Evolutionary conservation across 371 early-diverging fungal species (phyloP), one percentile per base, ranked within the genome.

Genomic region (Mucor irregularis): DNA sequence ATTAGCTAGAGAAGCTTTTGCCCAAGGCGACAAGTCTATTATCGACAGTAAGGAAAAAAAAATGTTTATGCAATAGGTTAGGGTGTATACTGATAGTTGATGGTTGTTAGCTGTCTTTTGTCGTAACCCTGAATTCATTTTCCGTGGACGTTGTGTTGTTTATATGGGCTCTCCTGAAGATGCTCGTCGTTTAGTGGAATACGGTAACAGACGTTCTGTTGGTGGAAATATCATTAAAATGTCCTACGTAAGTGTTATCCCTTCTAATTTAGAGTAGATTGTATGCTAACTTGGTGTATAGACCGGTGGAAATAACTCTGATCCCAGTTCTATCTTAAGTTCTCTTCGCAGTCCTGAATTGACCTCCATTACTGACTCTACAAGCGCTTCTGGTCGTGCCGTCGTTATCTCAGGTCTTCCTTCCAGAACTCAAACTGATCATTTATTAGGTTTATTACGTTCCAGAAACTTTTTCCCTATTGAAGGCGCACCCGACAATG

Each of bases 41-140:
- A 25, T 57, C 28, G 57, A 54, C 17, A 31, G 68, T 58, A 53
- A 53, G 53, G 8, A 14, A 11, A 11, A 13, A 1, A 26, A 5
- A 5, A 10, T 31, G 11, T 55, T 38, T 39, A 22, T 4, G n/a
- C n/a, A n/a, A n/a, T n/a, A n/a, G n/a, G n/a, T n/a, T n/a, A n/a
- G 33, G 16, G n/a, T 38, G 28, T 21, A 25, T 4, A 47, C 33
- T 47, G 33, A 47, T 28, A 6, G n/a, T n/a, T n/a, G n/a, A n/a
- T n/a, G n/a, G n/a, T n/a, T n/a, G n/a, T n/a, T 60, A 78, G 78
- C 71, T 21, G 52, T 73, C 16, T 74, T 78, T 52, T 53, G 61
- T 39, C 73, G 78, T 25, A 66, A 33, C n/a, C 45, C 54, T 11
- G 56, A 64, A 34, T 73, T 78, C 50, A 58, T 62, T 29, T 70